phyloP scores from a whole-genome alignment of 2,329 filamentous ascomycete genomes.

The Fusarium nanum region DNA sequence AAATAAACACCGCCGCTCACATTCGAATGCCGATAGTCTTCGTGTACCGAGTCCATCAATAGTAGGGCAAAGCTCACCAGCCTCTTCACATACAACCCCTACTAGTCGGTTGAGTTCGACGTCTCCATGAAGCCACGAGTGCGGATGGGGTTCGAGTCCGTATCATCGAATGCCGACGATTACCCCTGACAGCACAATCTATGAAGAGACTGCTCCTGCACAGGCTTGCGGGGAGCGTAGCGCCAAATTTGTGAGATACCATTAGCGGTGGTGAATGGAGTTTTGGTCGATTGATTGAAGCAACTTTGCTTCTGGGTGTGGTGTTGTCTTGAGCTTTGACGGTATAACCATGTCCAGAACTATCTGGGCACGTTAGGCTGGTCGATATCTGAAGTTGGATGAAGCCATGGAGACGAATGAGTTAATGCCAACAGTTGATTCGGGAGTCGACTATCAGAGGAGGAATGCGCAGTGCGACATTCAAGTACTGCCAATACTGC shows the following conservation, averaged over 20 bases:
- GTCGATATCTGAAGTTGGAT: neutral
- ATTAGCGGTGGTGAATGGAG: constrained; percentile 3
- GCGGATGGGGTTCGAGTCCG: constrained; percentile 35
- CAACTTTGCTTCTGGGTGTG: constrained; percentile 1
- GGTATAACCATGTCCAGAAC: neutral
- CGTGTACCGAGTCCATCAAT: constrained; percentile 41
- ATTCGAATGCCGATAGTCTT: constrained; percentile 41
- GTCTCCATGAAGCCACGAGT: constrained; percentile 41
- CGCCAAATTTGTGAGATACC: neutral
- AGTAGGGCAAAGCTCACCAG: constrained; percentile 37
- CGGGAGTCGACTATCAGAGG: neutral
- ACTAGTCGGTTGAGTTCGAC: constrained; percentile 41
- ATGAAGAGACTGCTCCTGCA: neutral
- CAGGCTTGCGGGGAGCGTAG: neutral
- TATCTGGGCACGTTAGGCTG: neutral
- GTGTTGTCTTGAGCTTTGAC: neutral
- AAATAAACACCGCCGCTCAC: constrained; percentile 36
- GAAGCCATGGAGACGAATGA: neutral
- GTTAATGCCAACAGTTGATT: neutral
- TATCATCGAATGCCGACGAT: constrained; percentile 12
- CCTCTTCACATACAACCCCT: constrained; percentile 39
- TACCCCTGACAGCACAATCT: constrained; percentile 21
- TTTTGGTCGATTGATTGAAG: constrained; percentile 1
- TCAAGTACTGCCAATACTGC: neutral
- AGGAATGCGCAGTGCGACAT: neutral